phyloP scores from a whole-genome alignment of 2,329 filamentous ascomycete species.

The Aspergillus cejpii region DNA sequence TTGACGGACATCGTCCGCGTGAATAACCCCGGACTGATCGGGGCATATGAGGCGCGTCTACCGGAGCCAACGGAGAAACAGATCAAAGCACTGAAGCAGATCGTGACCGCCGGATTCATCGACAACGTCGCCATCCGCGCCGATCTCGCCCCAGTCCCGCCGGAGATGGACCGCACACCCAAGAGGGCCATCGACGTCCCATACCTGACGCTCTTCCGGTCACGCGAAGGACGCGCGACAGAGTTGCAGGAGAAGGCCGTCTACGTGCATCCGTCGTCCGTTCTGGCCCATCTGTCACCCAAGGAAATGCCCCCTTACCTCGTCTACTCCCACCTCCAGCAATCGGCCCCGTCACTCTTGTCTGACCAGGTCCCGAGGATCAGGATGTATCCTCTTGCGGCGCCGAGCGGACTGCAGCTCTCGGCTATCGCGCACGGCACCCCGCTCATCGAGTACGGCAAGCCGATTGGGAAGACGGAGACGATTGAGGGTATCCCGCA shows the following conservation, averaged over 20 bases:
- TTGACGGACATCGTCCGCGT: slow-evolving; percentile 71
- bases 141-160: slow-evolving; percentile 70
- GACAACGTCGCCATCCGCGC: slow-evolving; percentile 91
- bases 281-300: slow-evolving; percentile 62
- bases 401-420: slow-evolving; percentile 68
- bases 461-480: slow-evolving; percentile 79
- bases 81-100: slow-evolving; percentile 76
- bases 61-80: slow-evolving; percentile 59
- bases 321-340: slow-evolving; percentile 79
- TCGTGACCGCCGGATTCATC: slow-evolving; percentile 85
- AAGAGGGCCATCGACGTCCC: slow-evolving; percentile 85
- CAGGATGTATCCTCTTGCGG: slow-evolving; percentile 80
- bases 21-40: slow-evolving; percentile 54
- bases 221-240: slow-evolving; percentile 39
- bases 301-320: slow-evolving; percentile 80
- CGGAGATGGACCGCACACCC: slow-evolving; percentile 61
- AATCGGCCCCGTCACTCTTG: slow-evolving; percentile 50
- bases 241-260: slow-evolving; percentile 59
- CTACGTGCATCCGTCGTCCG: slow-evolving; percentile 79
- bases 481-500: slow-evolving; percentile 43
- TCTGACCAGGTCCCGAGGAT: slow-evolving; percentile 61
- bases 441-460: slow-evolving; percentile 74
- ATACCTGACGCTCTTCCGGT: slow-evolving; percentile 79
- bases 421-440: slow-evolving; percentile 76
- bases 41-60: slow-evolving; percentile 45